Evolutionary conservation across 1,284 basidiomycete species (phyloP), one percentile per base, ranked within the genome.

Genomic region (Ceratobasidium theobromae): DNA sequence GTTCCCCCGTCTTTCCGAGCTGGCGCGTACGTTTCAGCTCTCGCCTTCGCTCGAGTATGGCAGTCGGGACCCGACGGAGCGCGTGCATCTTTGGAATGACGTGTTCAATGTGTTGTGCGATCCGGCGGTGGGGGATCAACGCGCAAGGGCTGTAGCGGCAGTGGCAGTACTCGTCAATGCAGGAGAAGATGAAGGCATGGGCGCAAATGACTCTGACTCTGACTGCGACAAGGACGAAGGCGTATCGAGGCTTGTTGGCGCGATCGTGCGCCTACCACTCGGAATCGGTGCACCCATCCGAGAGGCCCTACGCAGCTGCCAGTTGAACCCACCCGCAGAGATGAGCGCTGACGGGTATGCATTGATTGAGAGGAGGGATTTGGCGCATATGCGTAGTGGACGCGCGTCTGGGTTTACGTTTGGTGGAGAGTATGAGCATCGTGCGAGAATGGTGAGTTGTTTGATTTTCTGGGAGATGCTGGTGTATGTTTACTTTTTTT

Each of bases 241-340:
- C 78, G 48, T n/a, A n/a, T n/a, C n/a, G n/a, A n/a, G n/a, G n/a
- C n/a, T n/a, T n/a, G 82, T 80, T 60, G 72, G 79, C 5, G 69
- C 86, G 71, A 73, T 84, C 76, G 75, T 82, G 71, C 71, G 73
- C 23, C 67, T 82, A 1, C 86, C 92, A 0, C 75, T 91, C 4
- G 91, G 90, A 0, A 77, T 96, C 16, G 84, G 88, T 1, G 79
- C 92, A 6, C 94, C 95, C 0, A 77, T 98, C 3, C 79, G 86
- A 60, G 95, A 98, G 75, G 91, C 90, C 4, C 79, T 91, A 25
- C 79, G 93, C 60, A 86, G 87, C 9, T 92, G 89, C 71, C 93
- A 95, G 72, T 76, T 89, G 12, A 82, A 85, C 0, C 92, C 95
- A 0, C 86, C 87, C 0, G 79, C 80, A 4, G 82, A 87, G 66